A percentile compares a stretch with the other conserved stretches of the same genome.
Evolutionary conservation across 805 yeast species (phyloP).

Genomic region (Lachancea quebecensis): DNA sequence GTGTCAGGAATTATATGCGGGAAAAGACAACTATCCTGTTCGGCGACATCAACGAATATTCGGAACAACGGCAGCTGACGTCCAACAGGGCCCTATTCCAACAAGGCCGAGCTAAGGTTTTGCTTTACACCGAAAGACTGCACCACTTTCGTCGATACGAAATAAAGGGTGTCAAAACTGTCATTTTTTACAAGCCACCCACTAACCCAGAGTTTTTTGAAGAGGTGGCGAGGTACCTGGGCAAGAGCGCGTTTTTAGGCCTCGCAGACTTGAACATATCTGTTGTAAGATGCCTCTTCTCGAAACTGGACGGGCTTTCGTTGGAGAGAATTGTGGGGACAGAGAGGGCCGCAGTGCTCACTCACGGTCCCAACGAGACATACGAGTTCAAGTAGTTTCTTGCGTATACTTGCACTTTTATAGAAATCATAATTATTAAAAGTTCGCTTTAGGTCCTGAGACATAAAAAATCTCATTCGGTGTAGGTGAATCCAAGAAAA

Average conservation of each 20-base stretch:
- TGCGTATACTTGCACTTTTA: no score
- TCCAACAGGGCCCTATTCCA: constrained; percentile 66
- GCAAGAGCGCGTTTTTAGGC: constrained; percentile 45
- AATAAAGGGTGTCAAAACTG: constrained; percentile 73
- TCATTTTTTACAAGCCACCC: constrained; percentile 80
- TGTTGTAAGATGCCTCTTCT: constrained; percentile 55
- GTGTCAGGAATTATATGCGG: constrained; percentile 58
- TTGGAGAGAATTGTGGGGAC: constrained; percentile 83
- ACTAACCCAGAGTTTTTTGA: constrained; percentile 76
- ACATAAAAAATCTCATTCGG: no score
- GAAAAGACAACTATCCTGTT: constrained; percentile 57
- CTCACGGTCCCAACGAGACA: constrained; percentile 64
- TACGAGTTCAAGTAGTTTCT: constrained; percentile 54
- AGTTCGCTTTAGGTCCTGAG: neutral
- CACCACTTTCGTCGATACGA: constrained; percentile 88
- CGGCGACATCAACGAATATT: constrained; percentile 77
- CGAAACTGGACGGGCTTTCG: constrained; percentile 72
- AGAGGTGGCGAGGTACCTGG: constrained; percentile 66
- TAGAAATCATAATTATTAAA: no score
- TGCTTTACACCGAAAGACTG: constrained; percentile 89
- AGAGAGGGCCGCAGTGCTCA: constrained; percentile 58
- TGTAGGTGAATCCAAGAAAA: no score
- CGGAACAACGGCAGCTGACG: constrained; percentile 62
- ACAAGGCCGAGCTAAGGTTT: constrained; percentile 52
- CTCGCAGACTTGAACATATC: constrained; percentile 51